phyloP scores from a whole-genome alignment of 2,329 filamentous ascomycete species.

The Calonectria hongkongensis region DNA sequence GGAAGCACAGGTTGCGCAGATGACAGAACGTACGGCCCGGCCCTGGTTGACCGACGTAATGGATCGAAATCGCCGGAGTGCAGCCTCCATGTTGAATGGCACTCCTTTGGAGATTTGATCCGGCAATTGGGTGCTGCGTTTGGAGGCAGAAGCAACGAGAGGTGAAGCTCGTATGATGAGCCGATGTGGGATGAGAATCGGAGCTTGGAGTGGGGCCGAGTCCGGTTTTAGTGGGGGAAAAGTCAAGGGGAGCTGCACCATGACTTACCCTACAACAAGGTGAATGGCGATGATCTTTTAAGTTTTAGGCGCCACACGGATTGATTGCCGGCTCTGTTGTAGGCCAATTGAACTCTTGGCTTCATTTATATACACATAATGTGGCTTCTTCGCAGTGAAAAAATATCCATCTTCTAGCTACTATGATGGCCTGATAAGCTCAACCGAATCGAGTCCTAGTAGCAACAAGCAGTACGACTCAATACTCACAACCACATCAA shows the following conservation, averaged over 20 bases:
- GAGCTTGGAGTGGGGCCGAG: constrained; percentile 41
- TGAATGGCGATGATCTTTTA: background rate
- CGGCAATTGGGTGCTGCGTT: constrained; percentile 29
- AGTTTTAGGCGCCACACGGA: background rate
- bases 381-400: too few species aligned
- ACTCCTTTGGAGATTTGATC: constrained; percentile 27
- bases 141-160: constrained; percentile 11
- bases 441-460: too few species aligned
- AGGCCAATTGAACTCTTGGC: too few species aligned
- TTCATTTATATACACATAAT: too few species aligned
- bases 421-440: too few species aligned
- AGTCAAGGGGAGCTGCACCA: background rate
- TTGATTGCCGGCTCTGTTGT: too few species aligned
- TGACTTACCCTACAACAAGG: background rate
- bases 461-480: background rate
- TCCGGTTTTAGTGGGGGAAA: constrained; percentile 18
- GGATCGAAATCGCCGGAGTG: constrained; percentile 49
- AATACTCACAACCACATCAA: background rate
- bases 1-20: constrained; percentile 47
- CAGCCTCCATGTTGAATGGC: constrained; percentile 51
- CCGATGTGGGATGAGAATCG: constrained; percentile 36
- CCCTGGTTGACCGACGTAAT: constrained; percentile 42
- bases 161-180: constrained; percentile 40
- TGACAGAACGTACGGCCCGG: constrained; percentile 44
- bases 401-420: too few species aligned